Evolutionary conservation across 2,329 filamentous ascomycete species (phyloP).

Genomic region (Neonectria hederae): DNA sequence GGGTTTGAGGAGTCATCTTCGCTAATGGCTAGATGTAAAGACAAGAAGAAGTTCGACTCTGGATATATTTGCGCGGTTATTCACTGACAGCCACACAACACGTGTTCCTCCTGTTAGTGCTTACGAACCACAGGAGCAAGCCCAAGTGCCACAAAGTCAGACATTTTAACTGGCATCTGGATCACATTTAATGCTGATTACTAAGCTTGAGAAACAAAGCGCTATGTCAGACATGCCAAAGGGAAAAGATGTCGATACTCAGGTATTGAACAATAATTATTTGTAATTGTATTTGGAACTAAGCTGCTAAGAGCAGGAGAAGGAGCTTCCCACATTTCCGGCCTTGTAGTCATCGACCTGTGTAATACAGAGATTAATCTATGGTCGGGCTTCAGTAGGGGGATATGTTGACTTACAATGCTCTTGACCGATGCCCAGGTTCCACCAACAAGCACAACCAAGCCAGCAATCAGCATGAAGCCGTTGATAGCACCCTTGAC

Average conservation of each 20-base stretch:
- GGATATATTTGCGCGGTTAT: not conserved
- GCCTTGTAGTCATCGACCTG: constrained; percentile 21
- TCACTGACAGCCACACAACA: not conserved
- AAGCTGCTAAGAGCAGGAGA: constrained; percentile 7
- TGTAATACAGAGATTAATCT: not conserved
- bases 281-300: not conserved
- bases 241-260: not conserved
- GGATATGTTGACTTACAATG: constrained; percentile 11
- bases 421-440: constrained; percentile 24
- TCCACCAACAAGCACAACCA: constrained; percentile 22
- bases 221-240: too few species aligned
- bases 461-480: constrained; percentile 20
- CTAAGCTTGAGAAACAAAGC: too few species aligned
- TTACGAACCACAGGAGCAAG: too few species aligned
- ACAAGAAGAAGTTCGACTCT: not conserved
- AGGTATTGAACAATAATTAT: not conserved
- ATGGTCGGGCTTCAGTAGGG: not conserved
- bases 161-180: too few species aligned
- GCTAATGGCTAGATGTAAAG: not conserved
- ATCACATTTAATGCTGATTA: too few species aligned
- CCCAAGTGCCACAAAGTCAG: too few species aligned
- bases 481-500: constrained; percentile 22
- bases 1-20: not conserved
- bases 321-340: constrained; percentile 13
- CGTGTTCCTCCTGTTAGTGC: not conserved